Conservation (phyloP, 345 rosid genomes). For the Gynandropsis gynandra region DNA sequence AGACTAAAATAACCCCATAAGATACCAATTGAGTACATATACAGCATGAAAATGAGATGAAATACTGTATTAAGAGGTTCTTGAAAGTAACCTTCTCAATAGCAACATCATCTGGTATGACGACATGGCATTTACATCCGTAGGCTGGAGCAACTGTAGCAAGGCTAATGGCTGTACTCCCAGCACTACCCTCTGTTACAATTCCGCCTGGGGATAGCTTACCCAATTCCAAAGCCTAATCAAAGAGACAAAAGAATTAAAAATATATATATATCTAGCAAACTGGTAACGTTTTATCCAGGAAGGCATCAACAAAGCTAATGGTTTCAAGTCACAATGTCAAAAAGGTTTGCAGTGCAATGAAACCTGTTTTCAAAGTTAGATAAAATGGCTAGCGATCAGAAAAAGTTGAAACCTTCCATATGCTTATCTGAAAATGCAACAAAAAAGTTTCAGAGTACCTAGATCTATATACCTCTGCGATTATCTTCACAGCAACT, state of each 20-base stretch:
- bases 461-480: constrained; percentile 53
- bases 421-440: constrained; percentile 3
- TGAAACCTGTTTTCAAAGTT: too few relatives aligned
- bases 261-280: neutral
- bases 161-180: constrained; percentile 96
- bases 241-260: constrained; percentile 4
- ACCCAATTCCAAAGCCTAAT: constrained; percentile 77
- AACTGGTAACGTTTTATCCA: neutral
- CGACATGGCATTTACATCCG: constrained; percentile 92
- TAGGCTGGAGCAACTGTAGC: constrained; percentile 88
- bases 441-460: too few relatives aligned
- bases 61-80: constrained; percentile 3
- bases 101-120: constrained; percentile 94
- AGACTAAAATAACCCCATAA: constrained; percentile 42
- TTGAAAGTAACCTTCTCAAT: constrained; percentile 61
- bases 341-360: too few relatives aligned
- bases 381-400: neutral
- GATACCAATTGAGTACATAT: constrained; percentile 8
- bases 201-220: constrained; percentile 61
- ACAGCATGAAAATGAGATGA: constrained; percentile 3
- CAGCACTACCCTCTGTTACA: constrained; percentile 90
- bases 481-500: constrained; percentile 78
- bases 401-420: constrained; percentile 7
- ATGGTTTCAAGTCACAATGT: neutral
- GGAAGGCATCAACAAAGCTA: neutral